These are phyloP conservation scores for Calonectria hongkongensis DNA, from an alignment of 2,329 filamentous ascomycete genomes.

Conservation along the genomic window DNA sequence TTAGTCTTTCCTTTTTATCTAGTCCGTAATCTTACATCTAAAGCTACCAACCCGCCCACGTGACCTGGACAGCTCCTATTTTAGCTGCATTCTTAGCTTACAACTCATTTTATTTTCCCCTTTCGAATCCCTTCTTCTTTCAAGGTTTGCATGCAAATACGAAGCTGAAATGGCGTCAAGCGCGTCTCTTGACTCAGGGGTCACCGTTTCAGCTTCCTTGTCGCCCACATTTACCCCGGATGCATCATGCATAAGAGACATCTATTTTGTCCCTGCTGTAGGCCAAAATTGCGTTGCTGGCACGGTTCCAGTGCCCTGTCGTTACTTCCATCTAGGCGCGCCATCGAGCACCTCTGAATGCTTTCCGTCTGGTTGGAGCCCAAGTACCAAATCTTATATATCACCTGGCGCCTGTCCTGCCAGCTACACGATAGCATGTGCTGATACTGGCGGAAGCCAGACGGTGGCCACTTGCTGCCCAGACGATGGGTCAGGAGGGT, in stretches of 20 bases:
- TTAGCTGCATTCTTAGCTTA: not conserved
- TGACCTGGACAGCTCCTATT: not conserved
- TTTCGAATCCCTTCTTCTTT: not conserved
- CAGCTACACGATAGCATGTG: constrained; percentile 24
- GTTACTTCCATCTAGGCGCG: constrained; percentile 16
- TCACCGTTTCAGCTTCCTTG: not conserved
- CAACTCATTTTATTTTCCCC: not conserved
- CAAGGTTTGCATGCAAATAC: not conserved
- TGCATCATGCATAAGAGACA: constrained; percentile 16
- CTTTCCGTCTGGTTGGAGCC: constrained; percentile 17
- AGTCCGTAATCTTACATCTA: too few relatives aligned
- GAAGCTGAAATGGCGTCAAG: constrained; percentile 11
- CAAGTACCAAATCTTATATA: constrained; percentile 9
- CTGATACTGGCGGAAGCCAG: not conserved
- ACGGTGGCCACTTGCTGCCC: constrained; percentile 20
- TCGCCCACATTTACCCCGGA: constrained; percentile 1
- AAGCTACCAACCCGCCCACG: constrained; percentile 1
- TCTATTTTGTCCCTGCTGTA: constrained; percentile 7
- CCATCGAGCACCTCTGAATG: constrained; percentile 14
- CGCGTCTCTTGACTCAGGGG: not conserved
- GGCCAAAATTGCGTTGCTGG: constrained; percentile 10
- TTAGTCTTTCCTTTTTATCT: too few relatives aligned
- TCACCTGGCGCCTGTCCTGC: constrained; percentile 11
- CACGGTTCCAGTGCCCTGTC: constrained; percentile 13
- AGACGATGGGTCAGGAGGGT: constrained; percentile 25